Evolutionary conservation across 192 early-diverging fungal genomes (phyloP).

Genomic region (Coemansia javaensis): DNA sequence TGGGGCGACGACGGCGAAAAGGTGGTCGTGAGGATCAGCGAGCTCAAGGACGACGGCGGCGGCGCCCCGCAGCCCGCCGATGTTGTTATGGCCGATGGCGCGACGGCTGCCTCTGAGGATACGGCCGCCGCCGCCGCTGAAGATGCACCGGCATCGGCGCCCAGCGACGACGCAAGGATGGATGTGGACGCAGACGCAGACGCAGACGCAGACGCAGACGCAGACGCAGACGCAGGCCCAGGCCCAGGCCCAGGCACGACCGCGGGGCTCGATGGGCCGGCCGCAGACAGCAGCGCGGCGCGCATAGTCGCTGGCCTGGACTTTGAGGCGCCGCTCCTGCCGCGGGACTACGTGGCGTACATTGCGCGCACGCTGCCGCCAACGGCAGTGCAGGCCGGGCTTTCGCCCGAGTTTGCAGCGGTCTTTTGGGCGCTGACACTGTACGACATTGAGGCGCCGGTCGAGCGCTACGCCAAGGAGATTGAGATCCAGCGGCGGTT

Average conservation of each 20-base stretch:
- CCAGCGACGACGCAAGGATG: neutral
- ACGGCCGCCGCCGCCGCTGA: no score
- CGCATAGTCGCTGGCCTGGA: slow-evolving; percentile 20
- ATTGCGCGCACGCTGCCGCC: slow-evolving; percentile 21
- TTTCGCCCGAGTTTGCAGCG: slow-evolving; percentile 41
- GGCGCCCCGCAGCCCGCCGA: neutral
- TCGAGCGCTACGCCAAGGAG: slow-evolving; percentile 34
- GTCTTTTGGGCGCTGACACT: slow-evolving; percentile 40
- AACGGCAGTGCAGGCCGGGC: slow-evolving; percentile 11
- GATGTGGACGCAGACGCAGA: neutral
- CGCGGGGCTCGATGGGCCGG: slow-evolving; percentile 4
- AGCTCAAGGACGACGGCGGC: neutral
- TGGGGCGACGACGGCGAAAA: slow-evolving; percentile 32
- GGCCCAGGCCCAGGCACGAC: neutral
- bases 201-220: neutral
- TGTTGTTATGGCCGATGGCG: neutral
- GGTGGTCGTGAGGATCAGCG: slow-evolving; percentile 12
- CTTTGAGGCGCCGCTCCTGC: slow-evolving; percentile 38
- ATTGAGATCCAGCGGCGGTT: slow-evolving; percentile 20
- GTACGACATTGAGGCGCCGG: slow-evolving; percentile 37
- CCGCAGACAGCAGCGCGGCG: slow-evolving; percentile 2
- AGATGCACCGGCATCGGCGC: no score
- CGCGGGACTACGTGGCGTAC: slow-evolving; percentile 33
- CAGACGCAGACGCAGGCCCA: neutral
- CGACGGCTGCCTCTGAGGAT: no score